A percentile compares a stretch with the other conserved stretches of the same genome.
Conservation (phyloP, 331 rosid genomes). For the Spiraea crenata region DNA sequence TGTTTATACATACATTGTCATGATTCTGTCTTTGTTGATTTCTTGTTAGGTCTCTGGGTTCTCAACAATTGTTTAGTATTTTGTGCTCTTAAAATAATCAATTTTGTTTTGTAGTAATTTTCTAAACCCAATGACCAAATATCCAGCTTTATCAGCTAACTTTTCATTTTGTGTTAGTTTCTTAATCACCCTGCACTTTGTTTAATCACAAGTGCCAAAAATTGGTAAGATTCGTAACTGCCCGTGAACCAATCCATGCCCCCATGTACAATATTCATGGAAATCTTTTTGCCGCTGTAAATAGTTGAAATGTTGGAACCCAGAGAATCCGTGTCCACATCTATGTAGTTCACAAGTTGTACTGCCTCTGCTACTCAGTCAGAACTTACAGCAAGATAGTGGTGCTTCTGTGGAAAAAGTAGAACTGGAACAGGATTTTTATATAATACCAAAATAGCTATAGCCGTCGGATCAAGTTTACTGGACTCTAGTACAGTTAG, state of each 20-base stretch:
- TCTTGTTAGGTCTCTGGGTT: constrained; percentile 1
- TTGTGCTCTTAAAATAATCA: neutral
- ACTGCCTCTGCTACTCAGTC: neutral
- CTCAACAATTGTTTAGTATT: neutral
- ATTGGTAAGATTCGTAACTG: neutral
- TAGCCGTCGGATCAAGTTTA: no score
- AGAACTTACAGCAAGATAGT: neutral
- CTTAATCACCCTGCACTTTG: constrained; percentile 4
- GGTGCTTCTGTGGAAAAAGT: neutral
- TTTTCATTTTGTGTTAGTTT: neutral
- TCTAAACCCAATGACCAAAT: constrained; percentile 4
- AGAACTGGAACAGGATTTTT: no score
- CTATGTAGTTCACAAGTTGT: neutral
- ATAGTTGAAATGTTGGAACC: neutral
- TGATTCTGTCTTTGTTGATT: neutral
- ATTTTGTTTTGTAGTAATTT: neutral
- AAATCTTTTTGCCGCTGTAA: neutral
- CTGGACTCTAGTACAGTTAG: no score
- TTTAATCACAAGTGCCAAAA: neutral
- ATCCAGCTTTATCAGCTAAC: constrained; percentile 6
- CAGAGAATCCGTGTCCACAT: neutral
- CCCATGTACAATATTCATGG: neutral
- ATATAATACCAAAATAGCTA: no score
- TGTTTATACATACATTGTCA: neutral
- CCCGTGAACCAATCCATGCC: constrained; percentile 10